A percentile compares a stretch with the other conserved stretches of the same genome.
phyloP scores from a whole-genome alignment of 1,284 basidiomycete species.

The Rhizoctonia solani region DNA sequence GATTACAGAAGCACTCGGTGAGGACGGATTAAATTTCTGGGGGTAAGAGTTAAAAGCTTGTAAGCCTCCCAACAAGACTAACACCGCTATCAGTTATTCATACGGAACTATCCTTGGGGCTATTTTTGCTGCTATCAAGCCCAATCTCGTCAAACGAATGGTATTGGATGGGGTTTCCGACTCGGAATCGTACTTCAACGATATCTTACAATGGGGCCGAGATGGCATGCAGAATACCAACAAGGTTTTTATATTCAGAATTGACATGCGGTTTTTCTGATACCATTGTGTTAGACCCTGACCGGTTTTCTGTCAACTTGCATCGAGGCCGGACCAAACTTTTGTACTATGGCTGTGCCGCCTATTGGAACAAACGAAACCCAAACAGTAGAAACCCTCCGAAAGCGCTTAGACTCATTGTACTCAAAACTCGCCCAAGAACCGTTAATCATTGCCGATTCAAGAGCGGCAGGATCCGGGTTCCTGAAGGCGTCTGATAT shows the following conservation, averaged over 20 bases:
- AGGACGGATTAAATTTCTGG: slow-evolving; percentile 33
- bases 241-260: slow-evolving; percentile 27
- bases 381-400: slow-evolving; percentile 8
- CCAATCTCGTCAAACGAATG: slow-evolving; percentile 39
- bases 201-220: slow-evolving; percentile 39
- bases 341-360: slow-evolving; percentile 3
- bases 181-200: slow-evolving; percentile 38
- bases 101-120: slow-evolving; percentile 42
- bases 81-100: slow-evolving; percentile 24
- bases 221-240: slow-evolving; percentile 38
- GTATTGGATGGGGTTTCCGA: slow-evolving; percentile 41
- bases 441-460: not conserved
- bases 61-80: not conserved
- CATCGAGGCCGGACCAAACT: not conserved
- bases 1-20: slow-evolving; percentile 40
- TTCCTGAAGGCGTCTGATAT: slow-evolving; percentile 5
- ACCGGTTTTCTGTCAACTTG: slow-evolving; percentile 31
- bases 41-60: slow-evolving; percentile 3
- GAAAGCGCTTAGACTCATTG: slow-evolving; percentile 9
- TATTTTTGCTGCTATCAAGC: slow-evolving; percentile 38
- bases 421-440: not conserved
- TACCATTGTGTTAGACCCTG: not conserved
- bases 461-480: not conserved
- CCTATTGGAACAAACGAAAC: not conserved
- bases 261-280: not conserved